Base-by-base conservation (phyloP, 257 asterid genomes). In the Lavandula angustifolia region DNA sequence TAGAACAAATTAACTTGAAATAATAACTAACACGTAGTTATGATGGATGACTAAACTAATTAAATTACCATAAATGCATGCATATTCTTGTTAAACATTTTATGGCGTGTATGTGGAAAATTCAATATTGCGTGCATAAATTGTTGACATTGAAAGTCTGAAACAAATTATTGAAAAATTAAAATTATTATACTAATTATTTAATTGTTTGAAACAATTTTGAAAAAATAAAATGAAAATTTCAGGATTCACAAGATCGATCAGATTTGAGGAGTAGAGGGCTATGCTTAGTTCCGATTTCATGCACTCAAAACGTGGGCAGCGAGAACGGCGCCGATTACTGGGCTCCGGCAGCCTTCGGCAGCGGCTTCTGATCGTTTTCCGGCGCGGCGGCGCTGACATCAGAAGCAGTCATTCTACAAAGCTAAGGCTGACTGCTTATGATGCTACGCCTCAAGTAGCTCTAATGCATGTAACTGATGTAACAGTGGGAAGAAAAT, bases 271-370 rank as follows among this genome's bases (percentile, higher is more conserved):
- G 80, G 69, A 85, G 87, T 72, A 79, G 88, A 83, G 98, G 96
- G 34, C 69, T 92, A 41, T 92, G 98, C 60, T 70, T 92, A 60
- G 90, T 92, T 68, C 96, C 98, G 0, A 78, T 85, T 12, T 88
- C 98, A 53, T 88, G 85, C 79, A 88, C 89, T 31, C 88, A 84
- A 62, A 73, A 79, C 32, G 81, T 86, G 1, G 94, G 81, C 66
- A 76, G 62, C 22, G 95, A 85, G 66, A 72, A 68, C 18, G 91
- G 84, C 12, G 95, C 80, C 35, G 83, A 84, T 48, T 84, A 71
- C 59, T 84, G 87, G 90, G 75, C 82, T 16, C 78, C 86, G 18
- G 66, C 85, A 2, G 64, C 86, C 6, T 52, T 81, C 3, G 83
- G 83, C 3, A 79, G 85, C 1, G 81, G 85, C 47, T 74, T 76